Evolutionary conservation across 441 rosid species (phyloP), one percentile per base, ranked within the genome.

Genomic region (Bocquillonia castaneifolia): DNA sequence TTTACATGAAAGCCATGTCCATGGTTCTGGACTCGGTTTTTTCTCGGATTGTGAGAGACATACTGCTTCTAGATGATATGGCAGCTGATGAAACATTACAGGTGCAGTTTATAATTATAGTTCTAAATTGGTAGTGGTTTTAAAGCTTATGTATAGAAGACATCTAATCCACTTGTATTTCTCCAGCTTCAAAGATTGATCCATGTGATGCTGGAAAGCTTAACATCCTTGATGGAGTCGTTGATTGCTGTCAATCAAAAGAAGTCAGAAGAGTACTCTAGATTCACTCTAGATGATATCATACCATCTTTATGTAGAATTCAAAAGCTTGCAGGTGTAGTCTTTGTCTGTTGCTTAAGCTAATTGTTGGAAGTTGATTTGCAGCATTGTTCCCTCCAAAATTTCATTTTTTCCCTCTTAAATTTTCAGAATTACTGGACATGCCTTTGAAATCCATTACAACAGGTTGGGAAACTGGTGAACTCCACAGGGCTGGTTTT

Each of bases 81-180:
- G 98, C 99, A 47, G 99, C 99, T 10, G 99, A 95, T 66, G 99
- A 95, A 81, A 92, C 99, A 63, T 80, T 90, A 72, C 93, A 88
- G 93, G 99, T 89, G 67, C 39, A 29, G 22, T 63, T 22, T 47
- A 62, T 28, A 5, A 22, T 45, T 60, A 48, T 59, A 29, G 52
- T 32, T 64, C 47, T 10, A 15, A 37, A 20, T 36, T 39, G 40
- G 72, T 51, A 74, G 56, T 22, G 51, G 60, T 32, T 52, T 71
- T 64, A 48, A 58, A 47, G 59, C 32, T 66, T 69, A 56, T 66
- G 36, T 32, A 51, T 20, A 10, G 65, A 39, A 65, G 20, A 31
- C 62, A 52, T 71, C 61, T 59, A 59, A 78, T 54, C 36, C 59
- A 39, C 64, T 70, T 28, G 63, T 59, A 53, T 60, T 70, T 76